Evolutionary conservation across 2,329 filamentous ascomycete genomes (phyloP), one percentile per base, ranked within the genome.

Genomic region (Colletotrichum tropicale): DNA sequence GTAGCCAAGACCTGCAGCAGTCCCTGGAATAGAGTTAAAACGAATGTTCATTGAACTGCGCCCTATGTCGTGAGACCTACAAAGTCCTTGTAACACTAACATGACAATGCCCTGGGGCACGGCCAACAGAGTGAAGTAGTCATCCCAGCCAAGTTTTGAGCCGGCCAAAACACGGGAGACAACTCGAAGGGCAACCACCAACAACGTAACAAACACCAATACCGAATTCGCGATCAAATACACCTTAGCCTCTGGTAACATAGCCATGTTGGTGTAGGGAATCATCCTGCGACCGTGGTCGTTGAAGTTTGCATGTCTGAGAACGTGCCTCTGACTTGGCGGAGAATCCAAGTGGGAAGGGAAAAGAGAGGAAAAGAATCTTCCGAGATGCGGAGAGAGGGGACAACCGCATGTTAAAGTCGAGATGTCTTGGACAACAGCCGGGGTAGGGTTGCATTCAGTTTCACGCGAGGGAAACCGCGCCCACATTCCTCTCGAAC

Each of bases 81-180:
- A 81, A 26, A 82, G 24, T 16, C 81, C 82, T 71, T 84, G 80
- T 18, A 82, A 81, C 9, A 80, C 58, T 32, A 83, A 60, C 79
- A 83, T 81, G 30, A 71, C 77, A 18, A 84, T 60, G 32, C 77
- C 80, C 71, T 81, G 82, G 24, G 82, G 83, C 76, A 84, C 60
- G 15, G 84, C 80, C 36, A 82, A 28, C 2, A 84, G 60, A 61
- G 85, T 84, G n/a, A 86, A 78, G 72, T 81, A 83, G 76, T 86
- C 85, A 78, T 86, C 85, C 78, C 79, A 81, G 58, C 83, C 81
- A n/a, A 85, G 76, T n/a, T 78, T 78, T 16, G 79, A 78, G 13
- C 80, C 80, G 8, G 80, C 78, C 30, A 77, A 43, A 48, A 81
- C 76, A 15, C 82, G 81, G 15, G 81, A 71, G n/a, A 79, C 48